These are phyloP conservation scores for Xerocomus potaroensis DNA, from an alignment of 768 basidiomycete species.

Conservation along the genomic window DNA sequence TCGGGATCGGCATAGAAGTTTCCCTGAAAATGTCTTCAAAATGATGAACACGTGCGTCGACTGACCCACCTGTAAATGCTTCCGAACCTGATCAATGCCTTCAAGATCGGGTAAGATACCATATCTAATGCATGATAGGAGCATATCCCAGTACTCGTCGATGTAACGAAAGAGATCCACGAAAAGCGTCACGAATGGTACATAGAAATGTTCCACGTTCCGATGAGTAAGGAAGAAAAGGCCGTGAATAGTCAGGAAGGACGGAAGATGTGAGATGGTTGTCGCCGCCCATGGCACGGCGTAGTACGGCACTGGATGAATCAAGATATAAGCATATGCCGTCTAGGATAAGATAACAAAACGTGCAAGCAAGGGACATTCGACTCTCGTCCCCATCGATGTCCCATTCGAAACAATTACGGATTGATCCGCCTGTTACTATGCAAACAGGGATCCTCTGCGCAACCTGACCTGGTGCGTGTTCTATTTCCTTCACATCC, in stretches of 20 bases:
- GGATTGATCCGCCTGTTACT: neutral
- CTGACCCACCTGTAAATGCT: constrained; percentile 8
- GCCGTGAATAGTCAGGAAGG: constrained; percentile 18
- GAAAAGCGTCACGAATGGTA: constrained; percentile 9
- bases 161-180: constrained; percentile 13
- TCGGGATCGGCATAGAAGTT: constrained; percentile 7
- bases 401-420: neutral
- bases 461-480: neutral
- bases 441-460: neutral
- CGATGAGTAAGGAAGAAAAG: constrained; percentile 15
- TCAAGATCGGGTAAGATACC: constrained; percentile 16
- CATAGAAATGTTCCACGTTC: neutral
- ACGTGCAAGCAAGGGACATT: neutral
- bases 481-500: neutral
- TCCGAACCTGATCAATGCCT: constrained; percentile 8
- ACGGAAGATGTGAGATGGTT: constrained; percentile 7
- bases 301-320: constrained; percentile 7
- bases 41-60: neutral
- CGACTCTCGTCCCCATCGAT: neutral
- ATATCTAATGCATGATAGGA: constrained; percentile 12
- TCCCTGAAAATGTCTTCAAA: constrained; percentile 1
- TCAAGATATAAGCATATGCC: neutral
- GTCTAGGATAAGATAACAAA: neutral
- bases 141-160: constrained; percentile 17
- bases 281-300: constrained; percentile 17